Base-by-base conservation (phyloP, 2,329 filamentous ascomycete genomes). In the Penicillium brevicompactum region DNA sequence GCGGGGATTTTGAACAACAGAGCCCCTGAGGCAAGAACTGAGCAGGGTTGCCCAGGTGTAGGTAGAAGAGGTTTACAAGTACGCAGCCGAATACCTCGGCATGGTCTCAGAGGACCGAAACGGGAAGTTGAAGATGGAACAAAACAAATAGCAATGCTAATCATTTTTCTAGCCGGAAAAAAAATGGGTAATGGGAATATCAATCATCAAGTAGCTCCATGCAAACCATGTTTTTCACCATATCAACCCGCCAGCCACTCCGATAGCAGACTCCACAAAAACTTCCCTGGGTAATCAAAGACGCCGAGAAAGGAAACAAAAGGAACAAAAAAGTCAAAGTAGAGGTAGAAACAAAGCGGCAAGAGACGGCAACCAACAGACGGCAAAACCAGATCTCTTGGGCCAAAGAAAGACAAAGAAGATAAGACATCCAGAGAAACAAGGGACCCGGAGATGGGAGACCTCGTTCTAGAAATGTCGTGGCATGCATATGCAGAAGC, bases 151-250 rank as follows among this genome's bases (percentile, higher is more conserved):
- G 55, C 55, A 52, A 51, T 55, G 47, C n/a, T 52, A 55, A 41
- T 56, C 49, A 59, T 63, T 63, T 51, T 51, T 60, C 52, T 55
- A 58, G 41, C 34, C 49, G 34, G 44, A 38, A 55, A 38, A 55
- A 56, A 27, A 54, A 45, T 53, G 52, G 55, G 49, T 52, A 63
- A 63, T 62, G 60, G 48, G 57, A 63, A 60, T 57, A 57, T 61
- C 57, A 62, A 55, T 57, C 59, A 51, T 62, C 49, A 53, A 34
- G 18, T 41, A 47, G 34, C 63, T 61, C 63, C 63, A 64, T 65
- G 47, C 49, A 46, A 54, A 45, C 51, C 51, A 40, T 54, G 51
- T 50, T 45, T 50, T 51, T 24, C 32, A 55, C 42, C n/a, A 51
- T 51, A 41, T 41, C 51, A 54, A 51, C 49, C 45, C 38, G 53